Conservation (phyloP, 179 eudicot species). For the Sideroxylon spinosum region DNA sequence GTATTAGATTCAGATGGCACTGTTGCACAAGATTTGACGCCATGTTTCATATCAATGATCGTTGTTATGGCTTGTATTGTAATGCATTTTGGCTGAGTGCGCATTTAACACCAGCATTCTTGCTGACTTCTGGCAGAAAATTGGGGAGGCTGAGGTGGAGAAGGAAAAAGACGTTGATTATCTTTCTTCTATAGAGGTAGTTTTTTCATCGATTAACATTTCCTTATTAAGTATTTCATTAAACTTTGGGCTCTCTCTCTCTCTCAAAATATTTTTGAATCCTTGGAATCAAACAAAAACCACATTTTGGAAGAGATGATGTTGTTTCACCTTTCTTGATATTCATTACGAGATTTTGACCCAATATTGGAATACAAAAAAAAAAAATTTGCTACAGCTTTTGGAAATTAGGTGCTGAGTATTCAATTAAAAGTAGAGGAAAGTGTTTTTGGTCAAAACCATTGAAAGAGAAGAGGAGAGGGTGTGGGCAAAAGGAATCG, state of each 20-base stretch:
- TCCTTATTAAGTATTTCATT: neutral
- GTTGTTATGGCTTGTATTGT: neutral
- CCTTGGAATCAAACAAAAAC: too few relatives aligned
- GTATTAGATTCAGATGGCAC: neutral
- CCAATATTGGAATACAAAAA: too few relatives aligned
- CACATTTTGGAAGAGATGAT: too few relatives aligned
- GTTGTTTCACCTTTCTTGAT: too few relatives aligned
- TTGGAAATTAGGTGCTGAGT: neutral
- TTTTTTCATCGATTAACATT: slow-evolving; percentile 2
- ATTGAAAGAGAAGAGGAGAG: neutral
- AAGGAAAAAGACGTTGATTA: slow-evolving; percentile 88
- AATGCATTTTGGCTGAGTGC: neutral
- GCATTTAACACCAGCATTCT: slow-evolving; percentile 7
- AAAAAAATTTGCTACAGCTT: neutral
- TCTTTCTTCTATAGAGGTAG: slow-evolving; percentile 95
- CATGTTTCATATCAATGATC: neutral
- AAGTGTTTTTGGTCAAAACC: neutral
- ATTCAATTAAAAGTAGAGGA: neutral
- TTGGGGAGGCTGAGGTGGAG: slow-evolving; percentile 62
- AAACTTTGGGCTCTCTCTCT: neutral
- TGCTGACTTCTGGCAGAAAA: slow-evolving; percentile 55
- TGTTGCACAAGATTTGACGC: neutral
- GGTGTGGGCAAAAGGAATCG: neutral
- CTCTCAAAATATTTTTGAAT: too few relatives aligned
- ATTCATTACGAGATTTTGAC: too few relatives aligned